A percentile compares a stretch with the other conserved stretches of the same genome.
Conservation (phyloP, 2,329 filamentous ascomycete species). For the Pezicula rhizophila region DNA sequence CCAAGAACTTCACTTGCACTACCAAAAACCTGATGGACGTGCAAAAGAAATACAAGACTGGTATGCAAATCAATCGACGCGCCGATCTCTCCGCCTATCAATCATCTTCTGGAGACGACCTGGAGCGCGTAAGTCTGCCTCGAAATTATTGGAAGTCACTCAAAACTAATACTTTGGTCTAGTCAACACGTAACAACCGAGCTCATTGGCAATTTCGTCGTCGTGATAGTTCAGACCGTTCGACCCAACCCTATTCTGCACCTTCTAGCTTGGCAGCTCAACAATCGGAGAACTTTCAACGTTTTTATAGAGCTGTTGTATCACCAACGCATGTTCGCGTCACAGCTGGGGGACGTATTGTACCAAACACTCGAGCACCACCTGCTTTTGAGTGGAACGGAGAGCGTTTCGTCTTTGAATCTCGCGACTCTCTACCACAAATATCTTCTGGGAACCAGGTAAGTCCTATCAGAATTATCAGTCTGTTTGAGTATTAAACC, state of each 20-base stretch:
- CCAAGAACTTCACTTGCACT: conserved; percentile 15
- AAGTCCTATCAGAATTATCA: too few relatives aligned
- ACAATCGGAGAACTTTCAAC: conserved; percentile 59
- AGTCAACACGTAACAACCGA: conserved; percentile 5
- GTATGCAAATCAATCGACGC: background rate
- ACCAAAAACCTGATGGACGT: conserved; percentile 12
- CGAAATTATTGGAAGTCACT: background rate
- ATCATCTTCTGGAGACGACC: conserved; percentile 10
- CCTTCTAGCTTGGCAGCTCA: conserved; percentile 48
- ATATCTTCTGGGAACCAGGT: too few relatives aligned
- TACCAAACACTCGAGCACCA: conserved; percentile 50
- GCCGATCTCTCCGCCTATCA: background rate
- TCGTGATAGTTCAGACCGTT: conserved; percentile 22
- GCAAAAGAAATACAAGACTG: background rate
- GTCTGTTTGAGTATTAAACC: too few relatives aligned
- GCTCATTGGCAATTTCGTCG: conserved; percentile 24
- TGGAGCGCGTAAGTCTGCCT: too few relatives aligned
- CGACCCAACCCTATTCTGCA: conserved; percentile 41
- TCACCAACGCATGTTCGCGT: conserved; percentile 63
- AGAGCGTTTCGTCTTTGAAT: conserved; percentile 20
- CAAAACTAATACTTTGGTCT: conserved; percentile 4
- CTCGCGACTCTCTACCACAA: background rate
- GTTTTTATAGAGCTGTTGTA: conserved; percentile 62
- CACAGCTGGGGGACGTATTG: conserved; percentile 61
- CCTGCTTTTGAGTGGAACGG: conserved; percentile 22